These are phyloP conservation scores for Globisporangium abappressorium DNA, from an alignment of 352 stramenopile genomes.

Conservation along the genomic window DNA sequence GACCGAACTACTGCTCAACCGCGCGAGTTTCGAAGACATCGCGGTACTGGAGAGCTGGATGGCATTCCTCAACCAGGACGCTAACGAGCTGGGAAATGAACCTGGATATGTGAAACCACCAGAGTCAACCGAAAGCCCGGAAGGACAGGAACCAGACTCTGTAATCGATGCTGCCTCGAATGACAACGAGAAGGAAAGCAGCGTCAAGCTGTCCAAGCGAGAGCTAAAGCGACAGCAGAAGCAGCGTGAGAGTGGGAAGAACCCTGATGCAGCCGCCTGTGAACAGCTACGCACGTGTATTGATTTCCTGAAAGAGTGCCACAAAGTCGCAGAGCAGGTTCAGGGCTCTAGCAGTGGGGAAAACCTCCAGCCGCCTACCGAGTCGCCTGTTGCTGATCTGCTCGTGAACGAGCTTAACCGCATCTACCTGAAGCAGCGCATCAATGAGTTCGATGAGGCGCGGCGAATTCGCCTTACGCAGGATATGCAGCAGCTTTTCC, in stretches of 20 bases:
- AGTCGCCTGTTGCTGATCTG: constrained; percentile 7
- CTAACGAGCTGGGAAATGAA: neutral
- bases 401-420: constrained; percentile 34
- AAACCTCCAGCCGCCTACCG: neutral
- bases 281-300: constrained; percentile 52
- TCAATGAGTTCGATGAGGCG: constrained; percentile 45
- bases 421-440: constrained; percentile 42
- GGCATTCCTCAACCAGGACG: constrained; percentile 24
- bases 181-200: neutral
- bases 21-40: constrained; percentile 32
- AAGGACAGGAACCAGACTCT: neutral
- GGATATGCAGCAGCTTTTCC: constrained; percentile 46
- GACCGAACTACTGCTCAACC: constrained; percentile 64
- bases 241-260: neutral
- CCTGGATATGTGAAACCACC: constrained; percentile 12
- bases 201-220: constrained; percentile 13
- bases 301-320: constrained; percentile 36
- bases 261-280: constrained; percentile 15
- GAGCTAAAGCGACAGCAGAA: constrained; percentile 15
- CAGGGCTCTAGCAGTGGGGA: neutral
- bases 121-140: neutral
- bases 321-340: constrained; percentile 10
- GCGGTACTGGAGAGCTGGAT: constrained; percentile 42
- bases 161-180: neutral
- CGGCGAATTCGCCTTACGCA: constrained; percentile 32